These are phyloP conservation scores for Auriscalpium orientale DNA, from an alignment of 768 basidiomycete genomes.

Conservation along the genomic window DNA sequence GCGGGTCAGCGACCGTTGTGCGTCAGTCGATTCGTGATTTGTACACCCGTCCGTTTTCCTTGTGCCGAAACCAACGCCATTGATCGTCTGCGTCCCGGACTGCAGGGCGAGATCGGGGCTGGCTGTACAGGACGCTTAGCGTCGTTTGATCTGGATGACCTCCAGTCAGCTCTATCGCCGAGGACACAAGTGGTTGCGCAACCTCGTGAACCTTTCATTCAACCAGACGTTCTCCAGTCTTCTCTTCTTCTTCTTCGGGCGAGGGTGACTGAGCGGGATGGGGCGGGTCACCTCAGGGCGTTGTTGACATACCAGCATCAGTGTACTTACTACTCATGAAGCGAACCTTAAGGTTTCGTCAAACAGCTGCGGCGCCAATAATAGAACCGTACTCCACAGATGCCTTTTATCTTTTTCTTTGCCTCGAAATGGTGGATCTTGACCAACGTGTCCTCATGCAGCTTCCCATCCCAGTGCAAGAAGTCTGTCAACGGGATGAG, in stretches of 20 bases:
- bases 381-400: constrained; percentile 4
- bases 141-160: constrained; percentile 21
- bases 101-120: constrained; percentile 27
- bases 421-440: constrained; percentile 22
- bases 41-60: constrained; percentile 25
- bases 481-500: constrained; percentile 14
- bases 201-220: constrained; percentile 30
- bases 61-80: constrained; percentile 28
- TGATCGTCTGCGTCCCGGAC: constrained; percentile 23
- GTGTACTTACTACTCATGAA: constrained; percentile 53
- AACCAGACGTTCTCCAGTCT: constrained; percentile 26
- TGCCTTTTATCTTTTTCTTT: no score
- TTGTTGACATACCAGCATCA: no score
- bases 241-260: constrained; percentile 23
- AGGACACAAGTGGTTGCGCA: constrained; percentile 5
- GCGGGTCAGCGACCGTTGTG: not conserved
- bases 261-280: constrained; percentile 19
- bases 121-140: constrained; percentile 27
- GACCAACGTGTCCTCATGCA: constrained; percentile 28
- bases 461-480: constrained; percentile 27
- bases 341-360: constrained; percentile 31
- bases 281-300: not conserved
- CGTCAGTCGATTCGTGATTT: not conserved
- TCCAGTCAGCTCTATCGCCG: not conserved
- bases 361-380: not conserved